These are phyloP conservation scores for Tephrocybe rancida DNA, from an alignment of 768 basidiomycete species.

Conservation along the genomic window DNA sequence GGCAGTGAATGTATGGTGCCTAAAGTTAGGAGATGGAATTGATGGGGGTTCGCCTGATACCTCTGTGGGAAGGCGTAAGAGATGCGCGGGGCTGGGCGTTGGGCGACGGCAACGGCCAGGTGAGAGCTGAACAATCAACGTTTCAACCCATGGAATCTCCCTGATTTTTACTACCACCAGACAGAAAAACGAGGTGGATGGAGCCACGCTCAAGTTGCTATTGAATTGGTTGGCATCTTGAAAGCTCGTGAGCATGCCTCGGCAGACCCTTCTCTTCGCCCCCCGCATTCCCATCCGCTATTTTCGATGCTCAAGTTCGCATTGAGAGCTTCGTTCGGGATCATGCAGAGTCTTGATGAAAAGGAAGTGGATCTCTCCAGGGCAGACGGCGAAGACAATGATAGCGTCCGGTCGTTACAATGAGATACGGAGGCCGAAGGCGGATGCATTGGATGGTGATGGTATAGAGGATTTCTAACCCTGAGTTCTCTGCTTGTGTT, in stretches of 20 bases:
- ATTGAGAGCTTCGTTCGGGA: conserved; percentile 31
- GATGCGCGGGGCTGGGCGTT: conserved; percentile 63
- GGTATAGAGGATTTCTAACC: conserved; percentile 59
- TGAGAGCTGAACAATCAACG: neutral
- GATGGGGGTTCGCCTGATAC: too few species aligned
- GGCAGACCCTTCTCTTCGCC: conserved; percentile 16
- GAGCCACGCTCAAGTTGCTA: conserved; percentile 51
- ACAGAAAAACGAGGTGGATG: conserved; percentile 41
- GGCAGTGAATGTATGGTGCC: too few species aligned
- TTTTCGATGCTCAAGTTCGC: conserved; percentile 59
- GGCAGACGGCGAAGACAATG: conserved; percentile 21
- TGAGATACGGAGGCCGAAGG: conserved; percentile 32
- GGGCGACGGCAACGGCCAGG: conserved; percentile 23
- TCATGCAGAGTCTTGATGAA: conserved; percentile 37
- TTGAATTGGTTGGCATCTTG: conserved; percentile 62
- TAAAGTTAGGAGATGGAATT: too few species aligned
- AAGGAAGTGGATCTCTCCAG: conserved; percentile 27
- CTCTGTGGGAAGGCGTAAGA: conserved; percentile 58
- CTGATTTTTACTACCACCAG: neutral
- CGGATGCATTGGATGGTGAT: conserved; percentile 59
- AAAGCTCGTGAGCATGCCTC: conserved; percentile 43
- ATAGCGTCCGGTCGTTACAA: conserved; percentile 29
- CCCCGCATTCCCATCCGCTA: conserved; percentile 39
- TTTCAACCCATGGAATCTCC: neutral
- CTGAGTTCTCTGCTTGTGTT: too few species aligned